A percentile compares a stretch with the other conserved stretches of the same genome.
Evolutionary conservation across 139 green algal genomes (phyloP).

Genomic region (Picochlorum sp.): DNA sequence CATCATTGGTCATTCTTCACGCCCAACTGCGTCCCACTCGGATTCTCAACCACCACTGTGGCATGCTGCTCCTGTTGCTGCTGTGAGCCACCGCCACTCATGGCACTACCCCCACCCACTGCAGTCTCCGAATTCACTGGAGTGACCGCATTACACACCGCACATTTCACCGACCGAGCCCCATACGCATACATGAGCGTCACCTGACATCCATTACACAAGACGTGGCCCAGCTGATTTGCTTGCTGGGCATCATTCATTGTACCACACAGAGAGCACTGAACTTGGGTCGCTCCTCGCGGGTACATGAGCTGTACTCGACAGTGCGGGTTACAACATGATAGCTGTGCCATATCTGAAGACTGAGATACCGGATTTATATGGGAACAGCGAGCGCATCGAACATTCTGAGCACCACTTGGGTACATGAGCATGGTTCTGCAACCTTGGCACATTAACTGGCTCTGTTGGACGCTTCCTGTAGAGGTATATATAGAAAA

Average conservation of each 20-base stretch:
- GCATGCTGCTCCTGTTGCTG: slow-evolving; percentile 4
- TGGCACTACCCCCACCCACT: too few species aligned
- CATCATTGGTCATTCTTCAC: too few species aligned
- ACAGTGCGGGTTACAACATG: slow-evolving; percentile 70
- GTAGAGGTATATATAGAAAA: background rate
- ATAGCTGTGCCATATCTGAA: slow-evolving; percentile 77
- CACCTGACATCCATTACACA: slow-evolving; percentile 78
- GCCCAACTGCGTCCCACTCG: too few species aligned
- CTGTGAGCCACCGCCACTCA: background rate
- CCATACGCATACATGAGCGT: slow-evolving; percentile 84
- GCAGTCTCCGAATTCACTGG: slow-evolving; percentile 10
- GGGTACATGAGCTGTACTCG: slow-evolving; percentile 83
- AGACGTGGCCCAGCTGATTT: slow-evolving; percentile 71
- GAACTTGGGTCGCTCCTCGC: slow-evolving; percentile 75
- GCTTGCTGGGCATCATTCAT: slow-evolving; percentile 60
- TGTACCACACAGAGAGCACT: slow-evolving; percentile 83
- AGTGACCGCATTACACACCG: slow-evolving; percentile 83
- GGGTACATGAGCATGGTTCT: slow-evolving; percentile 74
- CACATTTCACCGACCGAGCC: slow-evolving; percentile 86
- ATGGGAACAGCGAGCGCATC: slow-evolving; percentile 73
- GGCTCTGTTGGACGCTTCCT: slow-evolving; percentile 24
- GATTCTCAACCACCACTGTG: too few species aligned
- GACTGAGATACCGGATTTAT: slow-evolving; percentile 63
- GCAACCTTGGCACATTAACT: slow-evolving; percentile 77
- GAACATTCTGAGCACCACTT: slow-evolving; percentile 76